These are phyloP conservation scores for Trichoderma atrobrunneum DNA, from an alignment of 2,329 filamentous ascomycete genomes.

Conservation along the genomic window DNA sequence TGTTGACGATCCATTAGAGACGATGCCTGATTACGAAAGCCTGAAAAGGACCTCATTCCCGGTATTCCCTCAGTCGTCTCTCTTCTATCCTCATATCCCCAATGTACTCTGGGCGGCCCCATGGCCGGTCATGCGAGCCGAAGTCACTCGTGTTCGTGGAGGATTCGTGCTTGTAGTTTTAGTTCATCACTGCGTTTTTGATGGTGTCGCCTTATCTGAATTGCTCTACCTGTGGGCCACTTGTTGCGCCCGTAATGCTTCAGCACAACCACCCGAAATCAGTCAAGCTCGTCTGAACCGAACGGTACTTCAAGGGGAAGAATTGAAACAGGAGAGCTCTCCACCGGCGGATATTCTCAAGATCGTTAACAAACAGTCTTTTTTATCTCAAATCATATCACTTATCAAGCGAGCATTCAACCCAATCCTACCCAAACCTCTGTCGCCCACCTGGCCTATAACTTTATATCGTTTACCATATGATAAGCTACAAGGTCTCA, in stretches of 20 bases:
- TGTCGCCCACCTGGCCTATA: not conserved
- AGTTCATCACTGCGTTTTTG: not conserved
- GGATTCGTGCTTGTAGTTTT: not conserved
- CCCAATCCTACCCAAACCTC: not conserved
- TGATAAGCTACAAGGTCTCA: not conserved
- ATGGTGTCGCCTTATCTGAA: not conserved
- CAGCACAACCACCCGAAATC: not conserved
- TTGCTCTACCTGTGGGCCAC: not conserved
- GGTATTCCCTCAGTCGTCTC: not conserved
- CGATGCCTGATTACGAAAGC: not conserved
- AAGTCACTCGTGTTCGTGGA: not conserved
- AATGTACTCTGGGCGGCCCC: not conserved
- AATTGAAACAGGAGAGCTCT: not conserved
- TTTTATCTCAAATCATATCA: not conserved
- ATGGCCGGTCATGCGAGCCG: not conserved
- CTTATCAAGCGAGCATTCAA: not conserved
- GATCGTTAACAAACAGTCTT: not conserved
- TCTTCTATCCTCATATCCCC: not conserved
- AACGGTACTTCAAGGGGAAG: not conserved
- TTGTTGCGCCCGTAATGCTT: not conserved
- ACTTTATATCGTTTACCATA: not conserved
- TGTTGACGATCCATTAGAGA: not conserved
- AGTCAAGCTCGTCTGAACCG: not conserved
- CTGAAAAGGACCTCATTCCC: not conserved
- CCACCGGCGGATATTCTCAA: not conserved